Conservation (phyloP, 805 yeast genomes). For the Hanseniaspora osmophila region DNA sequence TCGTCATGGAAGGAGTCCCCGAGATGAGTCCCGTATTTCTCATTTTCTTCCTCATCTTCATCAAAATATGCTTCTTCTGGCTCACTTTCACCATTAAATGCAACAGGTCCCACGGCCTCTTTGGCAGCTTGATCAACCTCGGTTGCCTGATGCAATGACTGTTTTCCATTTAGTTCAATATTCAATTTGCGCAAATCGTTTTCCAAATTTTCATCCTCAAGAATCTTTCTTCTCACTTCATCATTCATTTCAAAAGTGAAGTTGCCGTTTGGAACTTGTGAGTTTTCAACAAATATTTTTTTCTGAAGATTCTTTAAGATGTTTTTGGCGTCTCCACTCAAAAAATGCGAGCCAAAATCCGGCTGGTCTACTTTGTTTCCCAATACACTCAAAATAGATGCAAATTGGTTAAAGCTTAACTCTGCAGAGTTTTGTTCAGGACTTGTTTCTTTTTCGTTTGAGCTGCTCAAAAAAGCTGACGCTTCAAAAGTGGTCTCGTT, state of each 20-base stretch:
- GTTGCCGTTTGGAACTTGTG: neutral
- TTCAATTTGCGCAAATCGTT: neutral
- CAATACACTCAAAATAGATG: neutral
- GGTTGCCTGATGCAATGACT: no score
- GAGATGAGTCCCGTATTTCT: neutral
- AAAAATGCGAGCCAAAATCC: neutral
- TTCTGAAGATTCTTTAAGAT: neutral
- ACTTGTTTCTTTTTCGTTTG: neutral
- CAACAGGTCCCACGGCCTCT: no score
- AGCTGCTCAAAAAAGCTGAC: neutral
- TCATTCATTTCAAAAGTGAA: neutral
- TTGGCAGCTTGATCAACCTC: no score
- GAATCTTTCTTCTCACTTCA: neutral
- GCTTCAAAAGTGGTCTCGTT: conserved; percentile 18
- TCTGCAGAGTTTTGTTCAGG: neutral
- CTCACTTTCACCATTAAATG: no score
- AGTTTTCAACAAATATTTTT: neutral
- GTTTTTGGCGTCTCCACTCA: neutral
- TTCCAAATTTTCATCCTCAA: neutral
- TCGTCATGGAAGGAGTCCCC: neutral
- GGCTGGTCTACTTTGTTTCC: neutral
- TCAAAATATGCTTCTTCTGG: no score
- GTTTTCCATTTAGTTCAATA: neutral
- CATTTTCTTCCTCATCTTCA: no score
- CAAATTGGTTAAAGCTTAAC: neutral